Conservation (phyloP, 2,329 filamentous ascomycete species). For the Scedosporium aurantiacum region DNA sequence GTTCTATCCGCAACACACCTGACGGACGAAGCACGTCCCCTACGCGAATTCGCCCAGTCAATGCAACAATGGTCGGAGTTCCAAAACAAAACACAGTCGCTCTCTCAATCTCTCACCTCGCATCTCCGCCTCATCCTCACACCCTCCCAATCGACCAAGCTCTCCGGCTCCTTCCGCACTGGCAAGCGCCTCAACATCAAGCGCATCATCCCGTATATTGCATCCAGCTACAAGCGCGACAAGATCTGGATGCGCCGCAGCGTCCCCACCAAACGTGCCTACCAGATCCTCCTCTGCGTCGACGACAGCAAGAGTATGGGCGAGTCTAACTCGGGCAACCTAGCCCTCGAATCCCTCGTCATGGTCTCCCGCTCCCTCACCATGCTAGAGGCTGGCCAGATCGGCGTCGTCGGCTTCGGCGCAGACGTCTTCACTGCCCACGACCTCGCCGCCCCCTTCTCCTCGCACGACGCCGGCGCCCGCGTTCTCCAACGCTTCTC, state of each 20-base stretch:
- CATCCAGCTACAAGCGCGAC: conserved; percentile 95
- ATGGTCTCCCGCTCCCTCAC: conserved; percentile 78
- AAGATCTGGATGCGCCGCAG: conserved; percentile 99
- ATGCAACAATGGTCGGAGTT: conserved; percentile 75
- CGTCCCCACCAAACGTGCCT: conserved; percentile 83
- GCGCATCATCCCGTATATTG: conserved; percentile 98
- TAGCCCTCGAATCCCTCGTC: conserved; percentile 89
- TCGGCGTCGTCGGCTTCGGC: conserved; percentile 87
- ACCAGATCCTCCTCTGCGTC: conserved; percentile 95
- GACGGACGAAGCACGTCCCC: conserved; percentile 27
- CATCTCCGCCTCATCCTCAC: conserved; percentile 92
- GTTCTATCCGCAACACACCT: conserved; percentile 68
- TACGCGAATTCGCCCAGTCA: conserved; percentile 43
- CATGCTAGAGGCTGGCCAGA: conserved; percentile 89
- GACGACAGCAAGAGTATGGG: conserved; percentile 95
- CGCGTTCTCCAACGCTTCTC: conserved; percentile 49
- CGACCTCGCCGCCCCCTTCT: conserved; percentile 69
- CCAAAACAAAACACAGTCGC: conserved; percentile 70
- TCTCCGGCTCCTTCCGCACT: conserved; percentile 91
- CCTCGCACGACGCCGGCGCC: conserved; percentile 30
- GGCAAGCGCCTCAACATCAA: conserved; percentile 99
- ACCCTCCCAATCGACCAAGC: conserved; percentile 88
- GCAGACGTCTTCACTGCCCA: conserved; percentile 75
- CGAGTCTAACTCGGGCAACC: conserved; percentile 59
- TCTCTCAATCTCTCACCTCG: conserved; percentile 82